A percentile compares a stretch with the other conserved stretches of the same genome.
These are phyloP conservation scores for Boletus coccyginus DNA, from an alignment of 768 basidiomycete genomes.

Conservation along the genomic window DNA sequence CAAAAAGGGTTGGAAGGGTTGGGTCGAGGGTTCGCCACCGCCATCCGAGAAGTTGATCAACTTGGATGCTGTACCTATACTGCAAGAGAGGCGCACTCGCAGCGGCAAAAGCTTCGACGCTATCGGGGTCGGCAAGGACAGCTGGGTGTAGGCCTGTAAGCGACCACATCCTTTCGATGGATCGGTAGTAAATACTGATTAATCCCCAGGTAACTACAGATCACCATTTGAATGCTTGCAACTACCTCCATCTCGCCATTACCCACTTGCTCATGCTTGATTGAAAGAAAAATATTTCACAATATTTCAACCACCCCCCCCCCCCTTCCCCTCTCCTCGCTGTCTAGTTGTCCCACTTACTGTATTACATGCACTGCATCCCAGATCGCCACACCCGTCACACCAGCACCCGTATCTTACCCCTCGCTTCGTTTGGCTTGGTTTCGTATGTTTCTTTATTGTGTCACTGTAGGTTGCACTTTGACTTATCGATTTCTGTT, in stretches of 20 bases:
- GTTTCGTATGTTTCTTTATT: constrained; percentile 26
- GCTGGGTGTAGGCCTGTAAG: constrained; percentile 65
- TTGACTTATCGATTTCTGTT: constrained; percentile 30
- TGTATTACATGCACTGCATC: constrained; percentile 25
- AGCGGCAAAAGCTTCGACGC: constrained; percentile 86
- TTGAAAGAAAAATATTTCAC: constrained; percentile 6
- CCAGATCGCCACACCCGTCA: constrained; percentile 16
- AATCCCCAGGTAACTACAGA: constrained; percentile 4
- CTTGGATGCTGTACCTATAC: constrained; percentile 65
- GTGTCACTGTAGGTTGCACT: constrained; percentile 23
- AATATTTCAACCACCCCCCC: constrained; percentile 5
- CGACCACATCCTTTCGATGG: constrained; percentile 26
- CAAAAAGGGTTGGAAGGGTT: constrained; percentile 88
- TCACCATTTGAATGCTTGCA: not conserved
- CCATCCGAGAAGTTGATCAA: constrained; percentile 82
- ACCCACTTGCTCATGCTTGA: constrained; percentile 1
- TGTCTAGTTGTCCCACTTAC: constrained; percentile 17
- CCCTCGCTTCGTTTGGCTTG: constrained; percentile 16
- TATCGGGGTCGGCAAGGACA: constrained; percentile 72
- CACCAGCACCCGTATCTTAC: constrained; percentile 20
- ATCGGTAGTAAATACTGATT: constrained; percentile 53
- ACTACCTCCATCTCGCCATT: not conserved
- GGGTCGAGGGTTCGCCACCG: constrained; percentile 83
- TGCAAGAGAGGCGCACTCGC: constrained; percentile 74
- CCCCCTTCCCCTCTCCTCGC: constrained; percentile 6